phyloP scores from a whole-genome alignment of 139 green algal genomes.

The Chlamydomonas sp. region DNA sequence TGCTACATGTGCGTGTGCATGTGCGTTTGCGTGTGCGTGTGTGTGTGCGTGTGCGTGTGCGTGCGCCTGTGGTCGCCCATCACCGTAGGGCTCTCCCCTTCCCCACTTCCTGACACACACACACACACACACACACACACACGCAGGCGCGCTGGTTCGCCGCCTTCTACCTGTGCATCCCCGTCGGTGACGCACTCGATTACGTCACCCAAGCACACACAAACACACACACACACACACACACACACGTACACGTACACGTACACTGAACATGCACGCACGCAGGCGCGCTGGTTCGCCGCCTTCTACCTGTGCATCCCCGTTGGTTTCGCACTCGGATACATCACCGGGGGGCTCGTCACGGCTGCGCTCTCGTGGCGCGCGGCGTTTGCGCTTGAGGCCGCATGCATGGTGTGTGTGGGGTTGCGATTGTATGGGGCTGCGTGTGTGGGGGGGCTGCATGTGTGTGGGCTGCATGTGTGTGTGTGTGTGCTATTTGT shows the following conservation, averaged over 20 bases:
- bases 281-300: conserved; percentile 63
- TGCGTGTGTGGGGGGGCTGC: too few species aligned
- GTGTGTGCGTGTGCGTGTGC: too few species aligned
- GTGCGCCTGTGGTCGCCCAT: too few species aligned
- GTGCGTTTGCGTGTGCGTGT: too few species aligned
- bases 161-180: conserved; percentile 90
- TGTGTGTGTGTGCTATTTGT: too few species aligned
- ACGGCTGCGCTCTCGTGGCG: conserved; percentile 56
- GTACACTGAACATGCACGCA: background rate
- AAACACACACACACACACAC: background rate
- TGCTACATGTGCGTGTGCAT: too few species aligned
- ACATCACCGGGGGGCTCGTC: conserved; percentile 67
- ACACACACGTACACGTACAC: background rate
- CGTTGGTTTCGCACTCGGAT: conserved; percentile 49
- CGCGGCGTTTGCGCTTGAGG: conserved; percentile 73
- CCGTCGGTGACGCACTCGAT: conserved; percentile 43
- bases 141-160: conserved; percentile 63
- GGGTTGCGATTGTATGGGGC: too few species aligned
- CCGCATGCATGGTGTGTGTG: too few species aligned
- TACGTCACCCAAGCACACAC: conserved; percentile 57
- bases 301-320: conserved; percentile 93
- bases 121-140: background rate
- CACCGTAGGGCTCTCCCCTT: background rate
- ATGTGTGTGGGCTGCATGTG: too few species aligned
- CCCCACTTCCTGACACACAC: background rate